A percentile compares a stretch with the other conserved stretches of the same genome.
Conservation (phyloP, 2,329 filamentous ascomycete genomes). For the Colletotrichum plurivorum region DNA sequence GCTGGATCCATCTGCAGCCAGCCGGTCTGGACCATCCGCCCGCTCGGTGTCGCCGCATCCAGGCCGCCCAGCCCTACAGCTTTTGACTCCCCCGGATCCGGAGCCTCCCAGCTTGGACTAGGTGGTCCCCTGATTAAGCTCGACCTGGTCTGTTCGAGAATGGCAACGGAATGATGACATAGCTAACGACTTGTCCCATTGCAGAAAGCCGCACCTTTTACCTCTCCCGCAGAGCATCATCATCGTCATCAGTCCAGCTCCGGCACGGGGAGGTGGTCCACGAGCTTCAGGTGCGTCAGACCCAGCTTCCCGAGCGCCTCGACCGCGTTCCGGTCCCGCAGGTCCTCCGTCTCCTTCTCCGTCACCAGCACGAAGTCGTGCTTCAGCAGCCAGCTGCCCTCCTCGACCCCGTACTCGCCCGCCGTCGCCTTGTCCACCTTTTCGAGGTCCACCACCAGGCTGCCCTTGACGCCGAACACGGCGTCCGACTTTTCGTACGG, state of each 20-base stretch:
- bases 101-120: slow-evolving; percentile 5
- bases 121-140: slow-evolving; percentile 2
- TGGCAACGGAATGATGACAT: slow-evolving; percentile 23
- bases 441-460: slow-evolving; percentile 76
- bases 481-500: slow-evolving; percentile 88
- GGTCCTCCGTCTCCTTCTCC: slow-evolving; percentile 75
- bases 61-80: slow-evolving; percentile 23
- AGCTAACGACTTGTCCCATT: not conserved
- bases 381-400: slow-evolving; percentile 74
- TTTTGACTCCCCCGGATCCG: slow-evolving; percentile 9
- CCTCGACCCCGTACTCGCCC: slow-evolving; percentile 72
- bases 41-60: slow-evolving; percentile 5
- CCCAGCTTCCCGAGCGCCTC: slow-evolving; percentile 78
- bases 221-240: not conserved
- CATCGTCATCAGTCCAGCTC: slow-evolving; percentile 62
- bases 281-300: slow-evolving; percentile 74
- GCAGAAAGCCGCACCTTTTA: not conserved
- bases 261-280: slow-evolving; percentile 83
- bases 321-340: slow-evolving; percentile 75
- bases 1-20: slow-evolving; percentile 15
- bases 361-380: slow-evolving; percentile 86
- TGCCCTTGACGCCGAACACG: slow-evolving; percentile 89
- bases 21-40: not conserved
- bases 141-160: not conserved
- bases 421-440: slow-evolving; percentile 68